Percentiles rank a stretch among this genome's conserved stretches.
phyloP scores from a whole-genome alignment of 202 grass and related monocot species.

The Hordeum pubiflorum region DNA sequence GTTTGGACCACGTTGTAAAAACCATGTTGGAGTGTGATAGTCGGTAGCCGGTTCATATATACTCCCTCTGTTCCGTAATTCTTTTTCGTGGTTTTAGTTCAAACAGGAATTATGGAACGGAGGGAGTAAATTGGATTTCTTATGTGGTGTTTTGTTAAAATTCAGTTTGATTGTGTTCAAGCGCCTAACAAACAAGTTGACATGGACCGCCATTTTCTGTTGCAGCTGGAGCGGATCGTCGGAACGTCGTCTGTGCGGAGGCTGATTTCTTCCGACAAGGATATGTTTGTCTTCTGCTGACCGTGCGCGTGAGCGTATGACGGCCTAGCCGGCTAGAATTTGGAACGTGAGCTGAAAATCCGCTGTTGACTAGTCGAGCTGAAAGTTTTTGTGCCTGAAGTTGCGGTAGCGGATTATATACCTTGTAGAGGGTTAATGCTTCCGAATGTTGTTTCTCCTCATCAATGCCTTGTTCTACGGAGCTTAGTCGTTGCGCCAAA shows the following conservation, averaged over 20 bases:
- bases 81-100: too few species aligned
- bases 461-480: too few species aligned
- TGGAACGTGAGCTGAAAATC: not conserved
- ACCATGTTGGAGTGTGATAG: not conserved
- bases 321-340: not conserved
- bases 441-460: too few species aligned
- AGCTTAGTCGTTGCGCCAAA: too few species aligned
- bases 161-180: not conserved
- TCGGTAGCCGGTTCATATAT: too few species aligned
- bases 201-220: not conserved
- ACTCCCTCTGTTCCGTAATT: too few species aligned
- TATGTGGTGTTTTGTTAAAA: not conserved
- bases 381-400: not conserved
- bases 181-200: not conserved
- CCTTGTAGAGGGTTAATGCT: too few species aligned
- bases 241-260: slow-evolving; percentile 50
- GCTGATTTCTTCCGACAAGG: slow-evolving; percentile 66
- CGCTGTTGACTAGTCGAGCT: not conserved
- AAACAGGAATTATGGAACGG: not conserved
- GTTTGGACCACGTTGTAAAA: not conserved
- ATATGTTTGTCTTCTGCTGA: slow-evolving; percentile 76
- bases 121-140: not conserved
- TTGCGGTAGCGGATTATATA: not conserved
- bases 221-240: slow-evolving; percentile 69
- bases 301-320: not conserved